Evolutionary conservation across 305 asterid species (phyloP).

Genomic region (Lippia alba): DNA sequence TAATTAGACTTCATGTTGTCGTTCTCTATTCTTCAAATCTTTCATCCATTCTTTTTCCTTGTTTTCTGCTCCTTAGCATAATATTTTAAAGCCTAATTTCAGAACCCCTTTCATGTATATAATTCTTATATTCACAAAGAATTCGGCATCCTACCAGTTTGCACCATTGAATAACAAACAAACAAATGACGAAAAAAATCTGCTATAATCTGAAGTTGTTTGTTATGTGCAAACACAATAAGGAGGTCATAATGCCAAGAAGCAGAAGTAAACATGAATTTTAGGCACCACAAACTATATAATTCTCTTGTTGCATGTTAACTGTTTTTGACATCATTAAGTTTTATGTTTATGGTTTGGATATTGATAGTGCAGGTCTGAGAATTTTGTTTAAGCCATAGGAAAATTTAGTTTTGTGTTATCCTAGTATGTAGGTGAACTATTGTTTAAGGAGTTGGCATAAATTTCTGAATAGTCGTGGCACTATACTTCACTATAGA

Average conservation of each 20-base stretch:
- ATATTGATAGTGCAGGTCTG: conserved; percentile 4
- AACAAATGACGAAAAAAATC: conserved; percentile 1
- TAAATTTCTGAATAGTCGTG: background rate
- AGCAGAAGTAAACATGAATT: background rate
- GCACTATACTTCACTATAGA: background rate
- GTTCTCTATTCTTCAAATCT: conserved; percentile 16
- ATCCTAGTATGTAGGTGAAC: conserved; percentile 9
- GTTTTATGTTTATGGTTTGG: background rate
- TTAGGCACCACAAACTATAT: conserved; percentile 16
- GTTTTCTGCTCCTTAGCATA: background rate
- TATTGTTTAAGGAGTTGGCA: background rate
- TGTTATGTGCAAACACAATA: background rate
- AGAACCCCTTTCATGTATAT: background rate
- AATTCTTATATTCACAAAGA: background rate
- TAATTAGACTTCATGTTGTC: background rate
- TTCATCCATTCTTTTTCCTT: background rate
- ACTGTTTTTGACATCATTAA: conserved; percentile 1
- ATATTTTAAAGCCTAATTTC: conserved; percentile 3
- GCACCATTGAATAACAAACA: background rate
- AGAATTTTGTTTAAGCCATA: conserved; percentile 3
- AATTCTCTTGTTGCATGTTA: background rate
- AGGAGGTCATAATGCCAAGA: background rate
- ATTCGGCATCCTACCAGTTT: background rate
- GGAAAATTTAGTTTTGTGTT: background rate
- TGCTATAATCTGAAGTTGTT: background rate